Evolutionary conservation across 2,329 filamentous ascomycete species (phyloP).

Genomic region (Trichoderma guizhouense): DNA sequence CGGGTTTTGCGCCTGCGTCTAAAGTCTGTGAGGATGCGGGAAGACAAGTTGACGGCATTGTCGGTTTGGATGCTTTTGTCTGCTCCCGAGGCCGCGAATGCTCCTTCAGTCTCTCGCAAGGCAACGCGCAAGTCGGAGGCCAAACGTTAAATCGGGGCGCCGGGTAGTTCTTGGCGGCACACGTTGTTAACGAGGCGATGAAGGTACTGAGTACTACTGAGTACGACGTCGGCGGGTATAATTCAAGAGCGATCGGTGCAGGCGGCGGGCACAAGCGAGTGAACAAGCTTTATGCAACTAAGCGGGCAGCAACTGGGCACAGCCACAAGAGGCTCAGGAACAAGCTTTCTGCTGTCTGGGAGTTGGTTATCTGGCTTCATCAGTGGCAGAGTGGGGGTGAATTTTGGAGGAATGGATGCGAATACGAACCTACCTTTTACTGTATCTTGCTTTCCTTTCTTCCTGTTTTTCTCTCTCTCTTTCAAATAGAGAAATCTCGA

Average conservation of each 20-base stretch:
- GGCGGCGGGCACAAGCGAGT: neutral
- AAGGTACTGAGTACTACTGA: neutral
- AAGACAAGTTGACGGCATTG: conserved; percentile 89
- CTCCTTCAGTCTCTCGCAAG: conserved; percentile 12
- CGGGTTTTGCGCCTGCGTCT: conserved; percentile 73
- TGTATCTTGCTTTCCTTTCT: neutral
- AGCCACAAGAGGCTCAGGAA: conserved; percentile 8
- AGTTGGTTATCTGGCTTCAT: conserved; percentile 15
- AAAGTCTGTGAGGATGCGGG: conserved; percentile 80
- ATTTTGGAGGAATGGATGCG: neutral
- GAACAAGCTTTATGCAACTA: conserved; percentile 13
- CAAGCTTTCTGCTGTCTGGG: neutral
- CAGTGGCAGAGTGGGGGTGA: neutral
- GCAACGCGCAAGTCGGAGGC: conserved; percentile 13
- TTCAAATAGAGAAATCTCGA: neutral
- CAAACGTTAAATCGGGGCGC: conserved; percentile 11
- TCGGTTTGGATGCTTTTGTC: conserved; percentile 23
- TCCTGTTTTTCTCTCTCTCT: neutral
- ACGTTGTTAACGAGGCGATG: neutral
- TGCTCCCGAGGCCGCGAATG: conserved; percentile 5
- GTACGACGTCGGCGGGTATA: neutral
- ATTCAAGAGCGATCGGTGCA: neutral
- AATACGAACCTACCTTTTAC: conserved; percentile 11
- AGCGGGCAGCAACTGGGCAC: neutral
- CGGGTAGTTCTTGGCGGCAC: neutral